A percentile compares a stretch with the other conserved stretches of the same genome.
Evolutionary conservation across 495 filamentous ascomycete genomes (phyloP).

Genomic region (Neurospora tetrasperma): DNA sequence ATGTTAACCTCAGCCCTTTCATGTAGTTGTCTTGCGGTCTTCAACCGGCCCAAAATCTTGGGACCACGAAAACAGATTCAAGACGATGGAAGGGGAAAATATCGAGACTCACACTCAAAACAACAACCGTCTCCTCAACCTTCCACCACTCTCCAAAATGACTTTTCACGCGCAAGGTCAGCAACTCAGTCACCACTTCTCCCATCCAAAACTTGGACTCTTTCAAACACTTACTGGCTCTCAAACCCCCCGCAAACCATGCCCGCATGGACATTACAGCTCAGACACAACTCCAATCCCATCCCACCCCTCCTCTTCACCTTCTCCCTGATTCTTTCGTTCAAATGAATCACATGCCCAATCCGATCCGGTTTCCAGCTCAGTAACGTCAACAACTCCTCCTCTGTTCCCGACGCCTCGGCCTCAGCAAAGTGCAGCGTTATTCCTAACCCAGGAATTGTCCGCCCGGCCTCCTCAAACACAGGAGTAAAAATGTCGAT

Average conservation of each 20-base stretch:
- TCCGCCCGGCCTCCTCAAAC: slow-evolving; percentile 43
- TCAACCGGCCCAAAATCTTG: not conserved
- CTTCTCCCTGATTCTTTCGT: slow-evolving; percentile 42
- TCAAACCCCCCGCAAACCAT: slow-evolving; percentile 61
- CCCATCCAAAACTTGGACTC: not conserved
- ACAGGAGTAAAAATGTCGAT: slow-evolving; percentile 45
- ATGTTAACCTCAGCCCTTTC: not conserved
- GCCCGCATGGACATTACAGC: slow-evolving; percentile 69
- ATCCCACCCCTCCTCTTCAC: slow-evolving; percentile 40
- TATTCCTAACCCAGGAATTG: slow-evolving; percentile 40
- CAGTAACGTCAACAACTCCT: slow-evolving; percentile 54
- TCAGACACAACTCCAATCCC: slow-evolving; percentile 68
- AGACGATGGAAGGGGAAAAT: not conserved
- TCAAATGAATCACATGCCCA: slow-evolving; percentile 71
- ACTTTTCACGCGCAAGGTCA: slow-evolving; percentile 1
- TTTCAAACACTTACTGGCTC: slow-evolving; percentile 35
- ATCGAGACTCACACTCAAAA: slow-evolving; percentile 26
- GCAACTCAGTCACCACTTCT: not conserved
- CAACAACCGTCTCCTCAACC: slow-evolving; percentile 25
- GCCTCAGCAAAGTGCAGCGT: slow-evolving; percentile 77
- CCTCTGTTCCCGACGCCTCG: slow-evolving; percentile 35
- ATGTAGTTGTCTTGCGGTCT: not conserved
- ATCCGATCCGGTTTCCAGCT: slow-evolving; percentile 57
- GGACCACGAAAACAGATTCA: not conserved
- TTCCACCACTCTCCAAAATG: slow-evolving; percentile 30